Base-by-base conservation (phyloP, 1,284 basidiomycete species). In the Paramarasmius palmivorus region DNA sequence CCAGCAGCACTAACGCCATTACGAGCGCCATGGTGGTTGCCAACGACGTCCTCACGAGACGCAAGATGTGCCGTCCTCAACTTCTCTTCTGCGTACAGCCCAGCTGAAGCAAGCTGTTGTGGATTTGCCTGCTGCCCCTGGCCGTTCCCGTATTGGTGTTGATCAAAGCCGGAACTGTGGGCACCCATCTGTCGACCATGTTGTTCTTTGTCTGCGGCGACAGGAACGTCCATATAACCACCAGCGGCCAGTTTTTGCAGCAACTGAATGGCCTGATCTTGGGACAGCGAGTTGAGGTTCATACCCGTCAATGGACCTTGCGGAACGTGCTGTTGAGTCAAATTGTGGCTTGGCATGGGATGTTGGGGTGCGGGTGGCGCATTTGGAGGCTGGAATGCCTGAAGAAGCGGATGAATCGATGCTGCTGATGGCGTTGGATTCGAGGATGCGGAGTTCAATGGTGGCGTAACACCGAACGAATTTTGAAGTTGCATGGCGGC, bases 261-360 rank as follows among this genome's bases (percentile, higher is more conserved):
- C 36, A 90, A 69, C 59, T 84, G 79, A 37, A 88, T 61, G 14
- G 86, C 83, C 64, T 90, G 87, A 57, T 90, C 88, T 42, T 81
- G 76, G 8, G 82, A 83, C 59, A 89, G 32, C 15, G 38, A 5
- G 58, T 48, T 65, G 63, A 46, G 61, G 65, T 53, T 50, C 14
- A 32, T 9, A n/a, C 44, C 44, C 14, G 44, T 15, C 14, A 46
- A 14, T 12, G 19, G 23, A n/a, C 14, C 44, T n/a, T 40, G 36
- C n/a, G 36, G 36, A 37, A 14, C 15, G 19, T 23, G n/a, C 4
- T 29, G 25, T 46, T 17, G 23, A 32, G 15, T 29, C n/a, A 14
- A 26, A 32, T 29, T 29, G 25, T 46, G 44, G 15, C n/a, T n/a
- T n/a, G n/a, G n/a, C n/a, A n/a, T 17, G 4, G 14, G 44, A 5